Percentiles rank a stretch among this genome's conserved stretches.
These are phyloP conservation scores for Chamaecrista fasciculata DNA, from an alignment of 306 rosid genomes.

Conservation along the genomic window DNA sequence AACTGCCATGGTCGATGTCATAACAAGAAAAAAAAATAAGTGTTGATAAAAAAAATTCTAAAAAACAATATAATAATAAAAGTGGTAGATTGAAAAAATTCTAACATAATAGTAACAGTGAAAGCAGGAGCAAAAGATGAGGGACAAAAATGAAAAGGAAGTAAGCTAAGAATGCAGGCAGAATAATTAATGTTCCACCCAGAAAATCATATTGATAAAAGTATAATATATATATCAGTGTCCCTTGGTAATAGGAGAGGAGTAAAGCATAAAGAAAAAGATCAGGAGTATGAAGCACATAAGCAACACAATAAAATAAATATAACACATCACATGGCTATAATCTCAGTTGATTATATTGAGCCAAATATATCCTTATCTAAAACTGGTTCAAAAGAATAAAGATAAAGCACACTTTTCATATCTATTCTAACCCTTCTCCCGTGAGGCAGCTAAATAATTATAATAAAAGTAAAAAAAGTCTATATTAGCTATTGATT, in stretches of 20 bases:
- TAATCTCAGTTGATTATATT: slow-evolving; percentile 18
- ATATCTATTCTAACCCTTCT: slow-evolving; percentile 1
- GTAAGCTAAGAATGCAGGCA: not conserved
- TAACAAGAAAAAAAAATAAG: slow-evolving; percentile 16
- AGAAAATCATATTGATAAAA: slow-evolving; percentile 2
- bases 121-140: not conserved
- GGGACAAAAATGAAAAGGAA: slow-evolving; percentile 14
- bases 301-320: not conserved
- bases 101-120: not conserved
- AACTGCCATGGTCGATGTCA: slow-evolving; percentile 53
- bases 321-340: slow-evolving; percentile 12
- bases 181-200: not conserved
- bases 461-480: slow-evolving; percentile 6
- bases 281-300: not conserved
- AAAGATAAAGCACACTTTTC: not conserved
- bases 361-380: not conserved
- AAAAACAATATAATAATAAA: not conserved
- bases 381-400: not conserved
- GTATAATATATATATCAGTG: not conserved
- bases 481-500: not conserved
- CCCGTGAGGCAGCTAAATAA: slow-evolving; percentile 14
- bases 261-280: not conserved
- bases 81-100: not conserved
- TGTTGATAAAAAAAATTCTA: not conserved
- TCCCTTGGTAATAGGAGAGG: not conserved